Evolutionary conservation across 2,329 filamentous ascomycete species (phyloP), one percentile per base, ranked within the genome.

Genomic region (Beauveria bassiana): DNA sequence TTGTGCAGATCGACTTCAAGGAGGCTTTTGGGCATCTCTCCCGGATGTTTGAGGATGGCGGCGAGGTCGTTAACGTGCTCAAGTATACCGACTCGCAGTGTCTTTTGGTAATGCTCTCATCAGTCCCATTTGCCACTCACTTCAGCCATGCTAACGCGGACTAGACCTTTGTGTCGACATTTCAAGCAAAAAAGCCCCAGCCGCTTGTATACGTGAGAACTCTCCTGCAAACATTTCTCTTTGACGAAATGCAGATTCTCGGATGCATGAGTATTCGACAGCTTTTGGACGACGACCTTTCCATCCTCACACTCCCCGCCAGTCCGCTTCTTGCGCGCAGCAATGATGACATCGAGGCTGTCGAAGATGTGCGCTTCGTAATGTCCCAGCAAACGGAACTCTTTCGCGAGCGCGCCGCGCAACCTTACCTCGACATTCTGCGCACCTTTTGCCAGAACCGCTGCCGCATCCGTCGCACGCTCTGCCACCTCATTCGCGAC

Each of bases 371-470:
- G 10, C 84, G 91, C 14, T 89, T 90, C 66, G 81, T 86, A 64
- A 86, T 93, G 64, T 85, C 90, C 0, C 79, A 85, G 58, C 80
- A 86, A 57, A 91, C 96, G 81, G 89, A 96, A 66, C 69, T 78
- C 1, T 88, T 88, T 67, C 80, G 86, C 14, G 78, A 83, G 64
- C 76, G 82, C 31, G 81, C 84, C 1, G 84, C 81, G 5, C 78
- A 91, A 72, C 86, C 88, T 0, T 97, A 92, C 69, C 78, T 96
- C 20, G 93, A 97, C 66, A 82, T 96, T 18, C 87, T 95, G 68
- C 86, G 92, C 53, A 88, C 90, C 8, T 80, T 95, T 20, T 96
- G 92, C 68, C 90, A 98, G 71, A 99, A 98, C 70, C 82, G 92
- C 58, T 96, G 91, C 70, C 88, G 95, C 2, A 86, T 96, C 47